Evolutionary conservation across 306 rosid species (phyloP).

Genomic region (Malus domestica): DNA sequence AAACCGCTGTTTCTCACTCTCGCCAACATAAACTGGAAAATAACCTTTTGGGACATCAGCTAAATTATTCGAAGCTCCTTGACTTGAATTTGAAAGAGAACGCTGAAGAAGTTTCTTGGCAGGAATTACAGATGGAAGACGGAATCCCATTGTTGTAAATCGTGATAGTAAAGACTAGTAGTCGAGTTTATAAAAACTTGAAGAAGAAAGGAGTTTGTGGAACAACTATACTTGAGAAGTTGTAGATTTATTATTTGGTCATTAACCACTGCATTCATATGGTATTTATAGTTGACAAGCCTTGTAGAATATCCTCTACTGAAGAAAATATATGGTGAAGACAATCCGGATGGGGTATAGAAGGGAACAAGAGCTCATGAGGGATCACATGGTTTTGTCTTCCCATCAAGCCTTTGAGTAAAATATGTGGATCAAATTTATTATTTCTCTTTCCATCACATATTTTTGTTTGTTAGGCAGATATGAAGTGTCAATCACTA

Average conservation of each 20-base stretch:
- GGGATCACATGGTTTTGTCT: background rate
- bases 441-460: background rate
- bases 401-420: background rate
- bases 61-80: background rate
- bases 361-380: background rate
- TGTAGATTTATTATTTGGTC: background rate
- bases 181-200: background rate
- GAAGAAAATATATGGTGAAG: background rate
- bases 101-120: conserved; percentile 20
- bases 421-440: background rate
- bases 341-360: background rate
- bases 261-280: background rate
- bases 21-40: conserved; percentile 41
- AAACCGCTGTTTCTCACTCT: conserved; percentile 26
- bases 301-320: background rate
- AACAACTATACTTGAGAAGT: background rate
- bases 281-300: background rate
- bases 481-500: background rate
- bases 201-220: background rate
- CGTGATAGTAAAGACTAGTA: background rate
- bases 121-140: background rate
- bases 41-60: conserved; percentile 36
- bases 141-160: conserved; percentile 13
- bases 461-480: background rate
- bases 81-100: background rate